These are phyloP conservation scores for Microsporum canis DNA, from an alignment of 2,329 filamentous ascomycete species.

Conservation along the genomic window DNA sequence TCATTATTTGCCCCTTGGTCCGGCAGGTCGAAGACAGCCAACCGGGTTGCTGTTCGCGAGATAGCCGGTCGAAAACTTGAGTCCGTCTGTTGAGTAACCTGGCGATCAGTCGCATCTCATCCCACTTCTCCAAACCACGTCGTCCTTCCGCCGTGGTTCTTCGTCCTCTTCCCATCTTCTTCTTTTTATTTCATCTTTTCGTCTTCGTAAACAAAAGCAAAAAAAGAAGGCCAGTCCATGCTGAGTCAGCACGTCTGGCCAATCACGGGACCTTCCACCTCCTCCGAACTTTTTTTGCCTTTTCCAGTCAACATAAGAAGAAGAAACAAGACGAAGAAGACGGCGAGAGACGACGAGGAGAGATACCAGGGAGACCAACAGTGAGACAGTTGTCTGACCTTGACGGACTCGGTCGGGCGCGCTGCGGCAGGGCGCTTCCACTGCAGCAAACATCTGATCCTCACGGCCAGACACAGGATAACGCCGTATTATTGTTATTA, in stretches of 20 bases:
- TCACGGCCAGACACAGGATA: not conserved
- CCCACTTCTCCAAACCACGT: not conserved
- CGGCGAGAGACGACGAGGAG: not conserved
- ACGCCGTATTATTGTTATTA: not conserved
- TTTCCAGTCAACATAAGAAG: not conserved
- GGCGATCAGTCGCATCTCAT: not conserved
- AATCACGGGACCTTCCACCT: not conserved
- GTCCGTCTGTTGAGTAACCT: not conserved
- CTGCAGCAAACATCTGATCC: not conserved
- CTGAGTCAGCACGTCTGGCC: not conserved
- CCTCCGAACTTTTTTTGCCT: not conserved
- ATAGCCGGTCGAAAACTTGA: conserved; percentile 2
- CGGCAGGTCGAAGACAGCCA: not conserved
- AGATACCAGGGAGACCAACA: not conserved
- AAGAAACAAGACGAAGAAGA: not conserved
- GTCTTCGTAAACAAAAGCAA: not conserved
- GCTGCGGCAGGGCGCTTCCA: not conserved
- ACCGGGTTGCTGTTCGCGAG: not conserved
- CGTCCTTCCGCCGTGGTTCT: not conserved
- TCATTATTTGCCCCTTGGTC: not conserved
- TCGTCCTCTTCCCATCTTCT: not conserved
- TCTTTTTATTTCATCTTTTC: not conserved
- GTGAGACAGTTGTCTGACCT: not conserved
- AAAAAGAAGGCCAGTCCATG: not conserved
- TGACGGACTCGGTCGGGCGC: not conserved